Evolutionary conservation across 441 rosid species (phyloP), one percentile per base, ranked within the genome.

Genomic region (Euphorbia schlechtendalii): DNA sequence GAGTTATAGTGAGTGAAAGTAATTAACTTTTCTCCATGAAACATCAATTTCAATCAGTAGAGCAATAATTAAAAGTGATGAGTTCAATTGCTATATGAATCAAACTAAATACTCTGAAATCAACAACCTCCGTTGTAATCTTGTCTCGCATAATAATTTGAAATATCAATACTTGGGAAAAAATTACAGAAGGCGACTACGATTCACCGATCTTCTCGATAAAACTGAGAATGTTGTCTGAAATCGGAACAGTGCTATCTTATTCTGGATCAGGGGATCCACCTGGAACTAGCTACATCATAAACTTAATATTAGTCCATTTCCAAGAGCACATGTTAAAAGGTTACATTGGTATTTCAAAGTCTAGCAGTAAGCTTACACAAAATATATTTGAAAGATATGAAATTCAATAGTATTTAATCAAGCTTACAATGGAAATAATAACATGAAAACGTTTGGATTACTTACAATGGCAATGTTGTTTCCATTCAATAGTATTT

Each of bases 401-500:
- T n/a, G n/a, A n/a, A n/a, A n/a, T n/a, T n/a, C n/a, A n/a, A n/a
- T n/a, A n/a, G n/a, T n/a, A n/a, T n/a, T n/a, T n/a, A n/a, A n/a
- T n/a, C n/a, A n/a, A n/a, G n/a, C n/a, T n/a, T n/a, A n/a, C n/a
- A n/a, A n/a, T n/a, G n/a, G n/a, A n/a, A n/a, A n/a, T n/a, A n/a
- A n/a, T n/a, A n/a, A n/a, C n/a, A n/a, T 4, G 0, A 8, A 11
- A 12, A 22, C 41, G 30, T 73, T 57, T 11, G n/a, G 17, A 34
- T 41, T 55, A 80, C 98, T 85, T 78, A 90, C 96, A 69, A 90
- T 88, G 53, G 97, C 97, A 61, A 90, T 93, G 81, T 93, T 88
- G 84, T 88, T 93, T 69, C 99, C 97, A 11, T 93, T 93, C 62
- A 93, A 96, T 62, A 93, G 74, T 71, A 93, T 93, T 75, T 90